A percentile compares a stretch with the other conserved stretches of the same genome.
These are phyloP conservation scores for Xylaria multiplex DNA, from an alignment of 2,329 filamentous ascomycete genomes.

Conservation along the genomic window DNA sequence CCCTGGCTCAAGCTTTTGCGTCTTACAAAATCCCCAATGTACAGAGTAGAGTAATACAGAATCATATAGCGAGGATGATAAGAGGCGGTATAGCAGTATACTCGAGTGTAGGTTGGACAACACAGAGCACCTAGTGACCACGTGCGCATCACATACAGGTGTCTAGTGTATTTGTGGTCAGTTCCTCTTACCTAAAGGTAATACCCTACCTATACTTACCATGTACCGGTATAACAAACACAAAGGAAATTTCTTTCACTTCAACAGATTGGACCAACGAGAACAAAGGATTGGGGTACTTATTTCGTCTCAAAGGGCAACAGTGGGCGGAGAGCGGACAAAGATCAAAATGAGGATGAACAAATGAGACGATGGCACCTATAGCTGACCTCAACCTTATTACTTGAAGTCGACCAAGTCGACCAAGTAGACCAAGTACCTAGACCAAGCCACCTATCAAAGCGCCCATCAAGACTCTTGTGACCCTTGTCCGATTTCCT, in stretches of 20 bases:
- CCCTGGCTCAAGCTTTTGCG: not conserved
- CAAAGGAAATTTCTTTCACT: constrained; percentile 17
- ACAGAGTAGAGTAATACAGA: not conserved
- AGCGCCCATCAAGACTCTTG: constrained; percentile 31
- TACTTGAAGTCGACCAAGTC: too few relatives aligned
- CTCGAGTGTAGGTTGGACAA: constrained; percentile 1
- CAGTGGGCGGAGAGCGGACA: constrained; percentile 17
- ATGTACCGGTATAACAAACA: not conserved
- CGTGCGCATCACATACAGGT: constrained; percentile 32
- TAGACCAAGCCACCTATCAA: too few relatives aligned
- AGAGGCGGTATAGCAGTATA: not conserved
- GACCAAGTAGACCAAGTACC: too few relatives aligned
- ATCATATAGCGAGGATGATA: not conserved
- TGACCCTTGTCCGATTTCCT: constrained; percentile 28
- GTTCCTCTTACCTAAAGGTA: not conserved
- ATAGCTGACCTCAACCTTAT: constrained; percentile 6
- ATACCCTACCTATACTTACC: not conserved
- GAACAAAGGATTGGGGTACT: constrained; percentile 18
- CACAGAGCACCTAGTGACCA: constrained; percentile 32
- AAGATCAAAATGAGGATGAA: constrained; percentile 28
- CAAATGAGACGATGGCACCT: constrained; percentile 23
- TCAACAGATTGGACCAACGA: constrained; percentile 11
- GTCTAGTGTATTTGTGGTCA: not conserved
- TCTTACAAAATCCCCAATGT: not conserved
- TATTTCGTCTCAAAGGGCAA: constrained; percentile 32